Evolutionary conservation across 306 rosid genomes (phyloP), one percentile per base, ranked within the genome.

Genomic region (Senna tora): DNA sequence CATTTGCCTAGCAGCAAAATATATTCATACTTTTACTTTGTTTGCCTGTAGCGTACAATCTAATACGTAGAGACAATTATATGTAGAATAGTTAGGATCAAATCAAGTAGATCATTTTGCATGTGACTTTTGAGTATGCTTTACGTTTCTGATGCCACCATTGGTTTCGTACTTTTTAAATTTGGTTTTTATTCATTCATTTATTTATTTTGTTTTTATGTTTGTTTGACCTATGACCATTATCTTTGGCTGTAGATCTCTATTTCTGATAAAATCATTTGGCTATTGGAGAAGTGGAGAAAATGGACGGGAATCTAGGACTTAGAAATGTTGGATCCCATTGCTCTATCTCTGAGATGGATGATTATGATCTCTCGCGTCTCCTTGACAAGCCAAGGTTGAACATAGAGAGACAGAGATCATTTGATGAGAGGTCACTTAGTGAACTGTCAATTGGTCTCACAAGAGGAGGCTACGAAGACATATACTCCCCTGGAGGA

Each of bases 371-470:
- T 75, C 88, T 91, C 75, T 61, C 88, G 0, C 86, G 90, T 46
- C 90, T 92, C 72, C 87, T 89, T 15, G 91, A 87, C 76, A 87
- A 77, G 85, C 97, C 95, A 0, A 82, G 77, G 83, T 73, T 89
- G 79, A 89, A 87, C 83, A 87, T 89, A 25, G 92, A 92, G 84
- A 85, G 97, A 81, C 86, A 92, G 83, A 84, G 91, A 73, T 92
- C 97, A 5, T 92, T 92, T 43, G 97, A 92, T n/a, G 97, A 92
- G 91, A 84, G 97, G 81, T 92, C 97, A 21, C 85, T 92, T 7
- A 92, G 97, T 39, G 97, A 92, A 85, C 80, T 92, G 45, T 92
- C 96, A 2, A 69, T 76, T 75, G 88, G 91, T 47, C 82, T 89
- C 15, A 42, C 81, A 0, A 86, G 88, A 71, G 85, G 69, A 0